phyloP scores from a whole-genome alignment of 2,329 filamentous ascomycete species.

The Geosmithia morbida region DNA sequence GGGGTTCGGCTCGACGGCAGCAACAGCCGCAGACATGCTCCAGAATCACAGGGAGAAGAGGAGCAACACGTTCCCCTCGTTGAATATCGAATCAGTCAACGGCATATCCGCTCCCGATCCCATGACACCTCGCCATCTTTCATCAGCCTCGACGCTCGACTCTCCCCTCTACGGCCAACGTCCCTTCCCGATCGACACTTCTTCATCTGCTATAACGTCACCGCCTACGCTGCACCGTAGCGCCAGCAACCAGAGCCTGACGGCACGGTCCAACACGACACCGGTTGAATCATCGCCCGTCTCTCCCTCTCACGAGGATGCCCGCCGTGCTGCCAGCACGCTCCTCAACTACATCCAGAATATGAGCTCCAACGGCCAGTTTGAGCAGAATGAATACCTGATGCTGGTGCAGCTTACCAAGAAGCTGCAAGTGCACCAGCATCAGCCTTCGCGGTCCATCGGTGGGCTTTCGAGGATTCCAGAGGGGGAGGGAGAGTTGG shows the following conservation, averaged over 20 bases:
- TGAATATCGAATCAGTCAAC: constrained; percentile 46
- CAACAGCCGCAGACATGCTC: neutral
- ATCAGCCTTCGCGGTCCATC: constrained; percentile 14
- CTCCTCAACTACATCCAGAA: constrained; percentile 65
- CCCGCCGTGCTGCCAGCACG: constrained; percentile 65
- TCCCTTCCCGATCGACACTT: constrained; percentile 26
- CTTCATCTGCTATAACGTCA: constrained; percentile 17
- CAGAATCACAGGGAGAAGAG: constrained; percentile 43
- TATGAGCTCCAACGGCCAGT: constrained; percentile 47
- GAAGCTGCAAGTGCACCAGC: constrained; percentile 59
- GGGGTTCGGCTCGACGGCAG: neutral
- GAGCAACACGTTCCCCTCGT: constrained; percentile 73
- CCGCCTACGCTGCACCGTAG: constrained; percentile 17
- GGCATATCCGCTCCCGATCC: constrained; percentile 25
- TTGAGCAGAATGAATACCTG: constrained; percentile 65
- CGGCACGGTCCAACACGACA: neutral
- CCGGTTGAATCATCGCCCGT: constrained; percentile 38
- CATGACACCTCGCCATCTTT: constrained; percentile 33
- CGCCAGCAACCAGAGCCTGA: constrained; percentile 20
- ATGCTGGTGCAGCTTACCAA: constrained; percentile 73
- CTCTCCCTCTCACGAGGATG: constrained; percentile 74
- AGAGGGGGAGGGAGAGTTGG: constrained; percentile 39
- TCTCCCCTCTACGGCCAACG: constrained; percentile 11
- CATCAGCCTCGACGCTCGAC: constrained; percentile 34
- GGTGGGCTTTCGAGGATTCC: constrained; percentile 40